Conservation (phyloP, 176 grass and related monocot species). For the Eremochloa ophiuroides region DNA sequence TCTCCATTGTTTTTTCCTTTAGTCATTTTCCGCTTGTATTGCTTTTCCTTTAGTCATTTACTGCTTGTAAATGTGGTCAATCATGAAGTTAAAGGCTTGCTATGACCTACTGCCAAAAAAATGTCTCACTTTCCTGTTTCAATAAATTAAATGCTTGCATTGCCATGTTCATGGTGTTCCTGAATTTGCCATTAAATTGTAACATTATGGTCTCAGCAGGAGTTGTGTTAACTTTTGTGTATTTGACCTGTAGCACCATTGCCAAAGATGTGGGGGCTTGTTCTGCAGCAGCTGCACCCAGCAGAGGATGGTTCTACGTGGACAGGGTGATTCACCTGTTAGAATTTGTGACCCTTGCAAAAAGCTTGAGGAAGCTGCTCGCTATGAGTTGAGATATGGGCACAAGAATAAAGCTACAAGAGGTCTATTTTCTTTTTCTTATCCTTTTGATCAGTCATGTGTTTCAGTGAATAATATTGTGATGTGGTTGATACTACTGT, state of each 20-base stretch:
- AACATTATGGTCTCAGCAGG: constrained; percentile 1
- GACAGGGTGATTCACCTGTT: constrained; percentile 85
- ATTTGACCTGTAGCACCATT: constrained; percentile 69
- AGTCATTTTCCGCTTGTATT: too few species aligned
- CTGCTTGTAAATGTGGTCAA: not conserved
- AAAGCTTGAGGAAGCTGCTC: constrained; percentile 77
- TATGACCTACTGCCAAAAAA: not conserved
- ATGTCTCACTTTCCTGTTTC: constrained; percentile 1
- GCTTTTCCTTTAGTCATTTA: not conserved
- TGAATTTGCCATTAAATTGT: not conserved
- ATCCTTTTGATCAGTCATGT: not conserved
- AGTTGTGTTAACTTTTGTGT: not conserved
- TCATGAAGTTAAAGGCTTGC: not conserved
- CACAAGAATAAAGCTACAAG: constrained; percentile 56
- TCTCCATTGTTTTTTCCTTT: not conserved
- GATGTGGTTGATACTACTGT: not conserved
- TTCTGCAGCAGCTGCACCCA: constrained; percentile 86
- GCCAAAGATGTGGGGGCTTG: constrained; percentile 86
- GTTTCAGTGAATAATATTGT: not conserved
- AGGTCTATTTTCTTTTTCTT: constrained; percentile 37
- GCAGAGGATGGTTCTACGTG: constrained; percentile 88
- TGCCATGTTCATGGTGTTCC: not conserved
- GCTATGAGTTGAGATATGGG: constrained; percentile 77
- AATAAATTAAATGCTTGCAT: not conserved
- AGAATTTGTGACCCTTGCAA: constrained; percentile 93